Percentiles rank a stretch among this genome's conserved stretches.
Evolutionary conservation across 192 early-diverging fungal species (phyloP).

Genomic region (Entomortierella beljakovae): DNA sequence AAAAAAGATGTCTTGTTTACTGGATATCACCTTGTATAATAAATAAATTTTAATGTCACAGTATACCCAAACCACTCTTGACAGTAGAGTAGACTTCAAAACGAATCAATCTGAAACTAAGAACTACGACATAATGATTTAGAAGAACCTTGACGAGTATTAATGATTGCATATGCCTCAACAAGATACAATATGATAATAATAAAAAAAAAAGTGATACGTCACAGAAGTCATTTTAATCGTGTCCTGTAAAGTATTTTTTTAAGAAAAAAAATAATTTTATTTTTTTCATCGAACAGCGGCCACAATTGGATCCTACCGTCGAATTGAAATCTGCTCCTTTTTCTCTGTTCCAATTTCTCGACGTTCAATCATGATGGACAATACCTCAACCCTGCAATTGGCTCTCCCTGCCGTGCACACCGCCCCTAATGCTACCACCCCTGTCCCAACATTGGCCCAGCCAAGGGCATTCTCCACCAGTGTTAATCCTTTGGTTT

Average conservation of each 20-base stretch:
- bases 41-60: too few relatives aligned
- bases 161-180: too few relatives aligned
- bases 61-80: too few relatives aligned
- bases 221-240: background rate
- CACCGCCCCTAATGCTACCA: constrained; percentile 43
- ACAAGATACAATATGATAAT: too few relatives aligned
- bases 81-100: too few relatives aligned
- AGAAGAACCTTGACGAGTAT: too few relatives aligned
- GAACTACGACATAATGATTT: too few relatives aligned
- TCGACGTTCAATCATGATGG: constrained; percentile 37
- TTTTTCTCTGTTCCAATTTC: constrained; percentile 7
- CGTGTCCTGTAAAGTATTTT: background rate
- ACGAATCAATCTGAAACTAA: too few relatives aligned
- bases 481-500: constrained; percentile 82
- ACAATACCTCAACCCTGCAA: constrained; percentile 52
- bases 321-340: constrained; percentile 1
- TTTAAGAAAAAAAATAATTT: background rate
- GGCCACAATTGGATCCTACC: constrained; percentile 5
- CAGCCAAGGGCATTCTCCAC: constrained; percentile 67
- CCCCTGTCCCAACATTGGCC: constrained; percentile 38
- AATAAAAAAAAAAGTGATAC: constrained; percentile 6
- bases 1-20: background rate
- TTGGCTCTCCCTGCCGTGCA: constrained; percentile 53
- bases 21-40: too few relatives aligned
- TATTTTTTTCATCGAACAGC: background rate